Evolutionary conservation across 306 rosid species (phyloP).

Genomic region (Medicago lupulina): DNA sequence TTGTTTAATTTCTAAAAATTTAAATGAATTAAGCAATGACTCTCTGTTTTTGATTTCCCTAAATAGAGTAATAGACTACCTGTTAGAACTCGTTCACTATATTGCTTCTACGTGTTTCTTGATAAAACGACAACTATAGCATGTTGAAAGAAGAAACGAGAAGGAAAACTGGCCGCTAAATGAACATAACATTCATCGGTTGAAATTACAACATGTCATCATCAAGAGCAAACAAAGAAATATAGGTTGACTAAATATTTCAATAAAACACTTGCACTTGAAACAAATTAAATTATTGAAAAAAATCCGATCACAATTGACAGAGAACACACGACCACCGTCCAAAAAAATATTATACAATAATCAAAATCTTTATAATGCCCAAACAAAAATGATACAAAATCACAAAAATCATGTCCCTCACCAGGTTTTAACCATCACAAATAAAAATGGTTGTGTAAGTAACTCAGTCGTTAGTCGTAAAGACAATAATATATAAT

Average conservation of each 20-base stretch:
- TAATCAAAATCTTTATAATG: not conserved
- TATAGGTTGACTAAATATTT: not conserved
- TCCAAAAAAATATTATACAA: not conserved
- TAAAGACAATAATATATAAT: too few species aligned
- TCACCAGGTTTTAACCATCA: too few species aligned
- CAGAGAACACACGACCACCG: not conserved
- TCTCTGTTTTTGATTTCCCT: too few species aligned
- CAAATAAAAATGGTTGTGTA: too few species aligned
- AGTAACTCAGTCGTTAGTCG: too few species aligned
- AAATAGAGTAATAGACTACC: too few species aligned
- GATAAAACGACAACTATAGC: not conserved
- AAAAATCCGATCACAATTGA: not conserved
- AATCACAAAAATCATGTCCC: not conserved
- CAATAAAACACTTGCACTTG: not conserved
- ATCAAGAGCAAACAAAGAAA: not conserved
- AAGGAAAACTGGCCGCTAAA: not conserved
- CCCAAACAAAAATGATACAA: not conserved
- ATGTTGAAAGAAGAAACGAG: not conserved
- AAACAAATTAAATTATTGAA: not conserved
- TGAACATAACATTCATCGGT: not conserved
- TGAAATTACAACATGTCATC: slow-evolving; percentile 2
- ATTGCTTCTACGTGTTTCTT: not conserved
- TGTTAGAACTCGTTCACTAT: too few species aligned
- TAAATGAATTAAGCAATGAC: too few species aligned
- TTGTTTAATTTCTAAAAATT: too few species aligned